Evolutionary conservation across 768 basidiomycete genomes (phyloP).

Genomic region (Mycena capillaripes): DNA sequence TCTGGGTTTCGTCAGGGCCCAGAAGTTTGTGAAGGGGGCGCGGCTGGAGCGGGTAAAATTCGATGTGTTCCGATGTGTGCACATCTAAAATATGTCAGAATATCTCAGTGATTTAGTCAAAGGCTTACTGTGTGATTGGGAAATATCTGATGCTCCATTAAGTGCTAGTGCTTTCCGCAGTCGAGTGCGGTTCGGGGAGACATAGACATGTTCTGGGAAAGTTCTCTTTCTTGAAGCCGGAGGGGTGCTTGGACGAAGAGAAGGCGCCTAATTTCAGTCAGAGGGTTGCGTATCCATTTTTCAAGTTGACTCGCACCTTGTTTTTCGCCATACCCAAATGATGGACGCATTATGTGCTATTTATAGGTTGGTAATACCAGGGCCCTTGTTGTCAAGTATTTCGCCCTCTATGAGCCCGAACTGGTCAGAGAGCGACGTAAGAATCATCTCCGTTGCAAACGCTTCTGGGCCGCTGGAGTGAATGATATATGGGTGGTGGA

Average conservation of each 20-base stretch:
- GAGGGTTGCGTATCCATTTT: background rate
- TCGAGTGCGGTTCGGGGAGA: slow-evolving; percentile 1
- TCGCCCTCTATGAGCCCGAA: background rate
- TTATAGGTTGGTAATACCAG: background rate
- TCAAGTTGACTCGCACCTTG: background rate
- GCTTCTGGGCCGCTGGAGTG: slow-evolving; percentile 4
- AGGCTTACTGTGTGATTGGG: background rate
- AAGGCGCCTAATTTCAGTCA: background rate
- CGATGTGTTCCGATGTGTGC: slow-evolving; percentile 10
- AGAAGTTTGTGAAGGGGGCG: background rate
- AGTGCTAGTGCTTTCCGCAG: background rate
- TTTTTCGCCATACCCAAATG: no score
- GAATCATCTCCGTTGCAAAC: background rate
- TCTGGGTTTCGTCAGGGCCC: background rate
- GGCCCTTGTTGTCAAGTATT: background rate
- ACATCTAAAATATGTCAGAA: background rate
- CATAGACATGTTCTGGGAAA: slow-evolving; percentile 7
- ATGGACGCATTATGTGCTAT: background rate
- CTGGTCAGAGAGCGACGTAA: background rate
- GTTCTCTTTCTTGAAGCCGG: slow-evolving; percentile 5
- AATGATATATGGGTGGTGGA: background rate
- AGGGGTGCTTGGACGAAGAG: background rate
- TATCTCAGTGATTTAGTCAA: background rate
- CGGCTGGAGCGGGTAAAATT: background rate
- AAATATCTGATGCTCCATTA: background rate